phyloP scores from a whole-genome alignment of 2,329 filamentous ascomycete species.

The Pseudogymnoascus sp. region DNA sequence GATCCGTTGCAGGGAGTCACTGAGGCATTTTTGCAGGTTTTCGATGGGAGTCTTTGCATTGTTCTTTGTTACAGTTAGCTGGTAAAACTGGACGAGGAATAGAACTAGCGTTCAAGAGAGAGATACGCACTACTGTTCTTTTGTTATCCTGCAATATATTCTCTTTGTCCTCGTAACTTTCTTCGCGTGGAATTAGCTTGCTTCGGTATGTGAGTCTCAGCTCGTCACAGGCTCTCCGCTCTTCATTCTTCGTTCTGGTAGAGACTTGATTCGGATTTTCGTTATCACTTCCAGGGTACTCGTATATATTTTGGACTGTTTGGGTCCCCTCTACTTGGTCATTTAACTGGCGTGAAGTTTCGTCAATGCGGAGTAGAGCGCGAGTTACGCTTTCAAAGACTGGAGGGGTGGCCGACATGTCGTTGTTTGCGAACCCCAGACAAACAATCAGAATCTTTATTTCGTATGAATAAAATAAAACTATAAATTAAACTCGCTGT shows the following conservation, averaged over 20 bases:
- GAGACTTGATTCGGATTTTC: no score
- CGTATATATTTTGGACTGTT: background rate
- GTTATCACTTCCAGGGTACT: background rate
- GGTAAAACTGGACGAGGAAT: no score
- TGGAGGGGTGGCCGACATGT: background rate
- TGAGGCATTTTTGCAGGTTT: background rate
- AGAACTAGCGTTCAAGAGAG: background rate
- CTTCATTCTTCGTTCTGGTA: background rate
- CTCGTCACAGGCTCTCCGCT: background rate
- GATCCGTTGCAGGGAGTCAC: background rate
- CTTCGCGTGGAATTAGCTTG: background rate
- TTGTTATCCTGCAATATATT: background rate
- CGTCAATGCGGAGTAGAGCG: background rate
- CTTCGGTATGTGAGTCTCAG: background rate
- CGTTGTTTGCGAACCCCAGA: background rate
- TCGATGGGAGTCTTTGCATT: background rate
- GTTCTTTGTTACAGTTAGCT: background rate
- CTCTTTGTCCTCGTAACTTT: background rate
- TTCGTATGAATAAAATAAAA: background rate
- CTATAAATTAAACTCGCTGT: background rate
- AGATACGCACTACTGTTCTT: background rate
- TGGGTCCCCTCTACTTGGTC: background rate
- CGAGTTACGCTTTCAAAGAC: background rate
- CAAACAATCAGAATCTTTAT: background rate
- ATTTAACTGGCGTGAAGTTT: background rate